phyloP scores from a whole-genome alignment of 164 flowering plant species.

The Magnolia sinica region DNA sequence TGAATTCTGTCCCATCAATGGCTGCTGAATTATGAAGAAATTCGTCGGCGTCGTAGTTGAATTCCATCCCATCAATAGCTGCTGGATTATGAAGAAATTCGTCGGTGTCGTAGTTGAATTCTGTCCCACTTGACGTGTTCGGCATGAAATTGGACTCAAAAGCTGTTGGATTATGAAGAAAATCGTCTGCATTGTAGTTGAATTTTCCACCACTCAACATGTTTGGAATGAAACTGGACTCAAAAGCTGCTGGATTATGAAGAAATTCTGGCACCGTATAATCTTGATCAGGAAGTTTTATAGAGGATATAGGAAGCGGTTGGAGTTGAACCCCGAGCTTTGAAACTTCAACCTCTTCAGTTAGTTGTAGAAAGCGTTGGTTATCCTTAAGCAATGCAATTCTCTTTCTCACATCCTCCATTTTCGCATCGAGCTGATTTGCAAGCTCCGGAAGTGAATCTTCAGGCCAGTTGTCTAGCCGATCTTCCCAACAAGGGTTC shows the following conservation, averaged over 20 bases:
- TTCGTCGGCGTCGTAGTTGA: too few relatives aligned
- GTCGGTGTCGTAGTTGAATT: too few relatives aligned
- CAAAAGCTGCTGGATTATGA: background rate
- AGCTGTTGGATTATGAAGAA: too few relatives aligned
- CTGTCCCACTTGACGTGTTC: too few relatives aligned
- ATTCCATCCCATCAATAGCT: too few relatives aligned
- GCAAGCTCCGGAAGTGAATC: background rate
- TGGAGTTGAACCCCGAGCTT: background rate
- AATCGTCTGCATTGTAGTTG: too few relatives aligned
- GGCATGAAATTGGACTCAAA: too few relatives aligned
- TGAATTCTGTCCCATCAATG: too few relatives aligned
- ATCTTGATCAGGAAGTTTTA: background rate
- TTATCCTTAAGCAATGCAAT: background rate
- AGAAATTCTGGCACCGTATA: background rate
- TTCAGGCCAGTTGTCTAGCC: background rate
- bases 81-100: too few relatives aligned
- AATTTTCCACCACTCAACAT: too few relatives aligned
- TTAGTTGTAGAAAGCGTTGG: background rate
- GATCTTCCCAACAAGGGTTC: background rate
- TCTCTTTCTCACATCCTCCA: background rate
- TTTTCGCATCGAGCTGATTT: background rate
- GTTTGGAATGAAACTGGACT: background rate
- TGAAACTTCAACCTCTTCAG: background rate
- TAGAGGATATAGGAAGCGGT: background rate
- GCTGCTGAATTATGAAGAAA: too few relatives aligned